These are phyloP conservation scores for Cryptococcus sp. DNA, from an alignment of 1,284 basidiomycete species.

Conservation along the genomic window DNA sequence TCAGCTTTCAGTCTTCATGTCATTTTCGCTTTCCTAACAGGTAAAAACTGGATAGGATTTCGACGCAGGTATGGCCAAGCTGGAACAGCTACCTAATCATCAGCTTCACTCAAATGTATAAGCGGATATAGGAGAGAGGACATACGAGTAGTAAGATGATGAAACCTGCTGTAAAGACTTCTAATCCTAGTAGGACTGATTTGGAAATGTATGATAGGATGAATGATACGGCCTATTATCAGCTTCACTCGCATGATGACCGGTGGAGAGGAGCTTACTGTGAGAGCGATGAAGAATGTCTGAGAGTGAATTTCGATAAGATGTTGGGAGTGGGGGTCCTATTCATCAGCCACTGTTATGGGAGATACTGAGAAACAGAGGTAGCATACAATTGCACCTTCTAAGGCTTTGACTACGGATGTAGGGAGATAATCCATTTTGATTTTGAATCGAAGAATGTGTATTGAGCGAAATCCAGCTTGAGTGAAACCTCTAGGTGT, in stretches of 20 bases:
- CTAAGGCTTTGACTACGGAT: conserved; percentile 18
- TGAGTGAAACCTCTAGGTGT: too few species aligned
- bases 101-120: not conserved
- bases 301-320: conserved; percentile 30
- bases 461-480: too few species aligned
- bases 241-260: conserved; percentile 1
- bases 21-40: conserved; percentile 21
- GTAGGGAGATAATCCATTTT: conserved; percentile 31
- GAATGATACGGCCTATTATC: conserved; percentile 30
- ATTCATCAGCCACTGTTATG: conserved; percentile 1
- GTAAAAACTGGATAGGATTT: conserved; percentile 34
- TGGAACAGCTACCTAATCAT: conserved; percentile 24
- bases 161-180: conserved; percentile 34
- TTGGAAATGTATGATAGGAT: conserved; percentile 22
- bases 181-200: conserved; percentile 34
- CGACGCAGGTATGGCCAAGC: conserved; percentile 40
- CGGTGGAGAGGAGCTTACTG: conserved; percentile 20
- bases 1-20: not conserved
- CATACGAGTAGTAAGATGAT: conserved; percentile 28
- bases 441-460: not conserved
- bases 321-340: conserved; percentile 40
- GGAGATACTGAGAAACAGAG: not conserved
- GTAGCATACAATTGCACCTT: conserved; percentile 32
- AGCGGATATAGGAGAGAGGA: not conserved
- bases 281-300: conserved; percentile 30